Conservation (phyloP, 129 eudicot species). For the Helichrysum umbraculigerum region DNA sequence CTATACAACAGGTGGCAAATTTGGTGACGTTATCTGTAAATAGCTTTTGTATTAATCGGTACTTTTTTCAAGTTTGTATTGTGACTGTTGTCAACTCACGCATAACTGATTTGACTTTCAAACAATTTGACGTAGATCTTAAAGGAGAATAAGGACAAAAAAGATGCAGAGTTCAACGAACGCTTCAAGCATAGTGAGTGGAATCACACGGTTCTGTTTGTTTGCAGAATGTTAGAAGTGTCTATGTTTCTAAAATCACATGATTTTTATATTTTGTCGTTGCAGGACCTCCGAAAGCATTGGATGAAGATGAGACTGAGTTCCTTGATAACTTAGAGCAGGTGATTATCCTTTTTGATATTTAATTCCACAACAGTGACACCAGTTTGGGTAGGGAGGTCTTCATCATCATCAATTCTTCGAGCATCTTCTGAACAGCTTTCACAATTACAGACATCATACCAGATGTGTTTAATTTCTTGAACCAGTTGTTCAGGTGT, state of each 20-base stretch:
- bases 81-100: background rate
- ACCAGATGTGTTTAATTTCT: no score
- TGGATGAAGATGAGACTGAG: conserved; percentile 96
- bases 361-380: background rate
- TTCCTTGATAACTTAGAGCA: conserved; percentile 79
- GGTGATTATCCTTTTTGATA: conserved; percentile 45
- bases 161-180: conserved; percentile 96
- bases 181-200: conserved; percentile 85
- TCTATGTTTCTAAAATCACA: background rate
- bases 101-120: background rate
- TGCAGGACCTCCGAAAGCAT: conserved; percentile 99
- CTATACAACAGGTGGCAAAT: background rate
- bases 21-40: conserved; percentile 5
- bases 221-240: conserved; percentile 12
- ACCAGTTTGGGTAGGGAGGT: conserved; percentile 16
- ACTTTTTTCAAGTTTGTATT: background rate
- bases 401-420: no score
- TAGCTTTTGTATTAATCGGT: no score
- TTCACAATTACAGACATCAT: no score
- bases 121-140: conserved; percentile 52
- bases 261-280: conserved; percentile 12
- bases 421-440: no score
- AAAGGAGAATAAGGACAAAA: conserved; percentile 91
- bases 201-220: conserved; percentile 13
- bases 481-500: no score